Conservation (phyloP, 108 stramenopile genomes). For the Schizochytrium sp. region DNA sequence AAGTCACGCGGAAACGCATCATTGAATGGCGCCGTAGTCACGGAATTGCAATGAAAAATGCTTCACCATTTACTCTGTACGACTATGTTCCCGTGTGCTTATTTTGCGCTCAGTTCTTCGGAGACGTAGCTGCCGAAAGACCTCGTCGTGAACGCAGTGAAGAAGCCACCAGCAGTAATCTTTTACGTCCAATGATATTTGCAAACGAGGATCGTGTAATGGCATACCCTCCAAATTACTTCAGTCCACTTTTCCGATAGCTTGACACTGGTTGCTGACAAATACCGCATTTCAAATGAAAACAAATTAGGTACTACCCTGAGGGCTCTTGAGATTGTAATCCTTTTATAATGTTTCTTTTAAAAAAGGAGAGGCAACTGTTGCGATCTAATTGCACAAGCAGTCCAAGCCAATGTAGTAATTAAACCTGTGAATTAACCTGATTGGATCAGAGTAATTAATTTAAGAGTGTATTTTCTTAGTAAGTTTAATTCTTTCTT, state of each 20-base stretch:
- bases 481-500: too few species aligned
- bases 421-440: too few species aligned
- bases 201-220: neutral
- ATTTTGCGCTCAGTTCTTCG: constrained; percentile 56
- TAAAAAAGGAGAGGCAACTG: too few species aligned
- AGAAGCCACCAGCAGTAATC: neutral
- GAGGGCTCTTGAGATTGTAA: neutral
- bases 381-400: too few species aligned
- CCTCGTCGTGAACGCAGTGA: neutral
- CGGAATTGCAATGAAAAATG: constrained; percentile 48
- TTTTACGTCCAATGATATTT: neutral
- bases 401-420: too few species aligned
- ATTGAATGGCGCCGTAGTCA: constrained; percentile 9
- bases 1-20: constrained; percentile 4
- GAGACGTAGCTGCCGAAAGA: neutral
- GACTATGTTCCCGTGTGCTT: constrained; percentile 59
- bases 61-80: constrained; percentile 22
- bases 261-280: neutral
- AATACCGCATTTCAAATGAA: neutral
- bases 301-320: neutral
- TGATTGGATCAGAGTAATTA: too few species aligned
- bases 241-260: neutral
- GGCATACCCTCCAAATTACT: neutral
- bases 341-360: too few species aligned
- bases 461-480: too few species aligned